phyloP scores from a whole-genome alignment of 495 filamentous ascomycete species.

The Penicillium pulvis region DNA sequence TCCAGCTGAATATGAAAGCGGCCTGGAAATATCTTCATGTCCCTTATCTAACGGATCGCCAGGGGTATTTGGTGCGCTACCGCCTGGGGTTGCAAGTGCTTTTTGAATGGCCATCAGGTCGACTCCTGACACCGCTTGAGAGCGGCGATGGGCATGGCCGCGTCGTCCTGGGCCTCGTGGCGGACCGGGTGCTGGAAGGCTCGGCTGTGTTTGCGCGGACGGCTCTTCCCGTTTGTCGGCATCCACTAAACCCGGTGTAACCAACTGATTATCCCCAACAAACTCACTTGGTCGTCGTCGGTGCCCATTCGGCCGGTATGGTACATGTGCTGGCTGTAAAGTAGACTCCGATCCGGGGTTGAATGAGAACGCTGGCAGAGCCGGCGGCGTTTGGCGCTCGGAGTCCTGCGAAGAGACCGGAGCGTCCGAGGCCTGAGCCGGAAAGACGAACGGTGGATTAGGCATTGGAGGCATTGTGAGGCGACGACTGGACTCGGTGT shows the following conservation, averaged over 20 bases:
- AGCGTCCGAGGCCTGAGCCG: constrained; percentile 44
- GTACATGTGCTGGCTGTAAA: constrained; percentile 32
- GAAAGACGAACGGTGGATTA: constrained; percentile 75
- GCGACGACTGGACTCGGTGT: constrained; percentile 28
- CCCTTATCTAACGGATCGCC: constrained; percentile 41
- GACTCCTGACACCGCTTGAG: constrained; percentile 82
- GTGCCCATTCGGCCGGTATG: constrained; percentile 52
- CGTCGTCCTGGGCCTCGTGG: constrained; percentile 55
- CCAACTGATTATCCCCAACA: constrained; percentile 69
- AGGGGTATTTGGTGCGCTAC: constrained; percentile 72
- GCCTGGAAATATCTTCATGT: constrained; percentile 35
- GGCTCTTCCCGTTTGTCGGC: constrained; percentile 66
- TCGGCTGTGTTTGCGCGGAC: constrained; percentile 45
- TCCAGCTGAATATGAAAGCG: constrained; percentile 40
- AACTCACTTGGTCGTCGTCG: constrained; percentile 77
- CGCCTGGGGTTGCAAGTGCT: constrained; percentile 49
- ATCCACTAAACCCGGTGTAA: constrained; percentile 58
- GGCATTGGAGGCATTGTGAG: constrained; percentile 54
- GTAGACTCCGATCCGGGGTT: constrained; percentile 52
- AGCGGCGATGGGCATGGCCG: constrained; percentile 82
- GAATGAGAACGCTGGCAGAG: constrained; percentile 66
- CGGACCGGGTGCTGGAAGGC: constrained; percentile 49
- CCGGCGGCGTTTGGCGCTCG: constrained; percentile 34
- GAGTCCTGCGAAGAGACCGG: constrained; percentile 14
- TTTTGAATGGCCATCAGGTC: constrained; percentile 76